Evolutionary conservation across 2,329 filamentous ascomycete species (phyloP), one percentile per base, ranked within the genome.

Genomic region (Colletotrichum noveboracense): DNA sequence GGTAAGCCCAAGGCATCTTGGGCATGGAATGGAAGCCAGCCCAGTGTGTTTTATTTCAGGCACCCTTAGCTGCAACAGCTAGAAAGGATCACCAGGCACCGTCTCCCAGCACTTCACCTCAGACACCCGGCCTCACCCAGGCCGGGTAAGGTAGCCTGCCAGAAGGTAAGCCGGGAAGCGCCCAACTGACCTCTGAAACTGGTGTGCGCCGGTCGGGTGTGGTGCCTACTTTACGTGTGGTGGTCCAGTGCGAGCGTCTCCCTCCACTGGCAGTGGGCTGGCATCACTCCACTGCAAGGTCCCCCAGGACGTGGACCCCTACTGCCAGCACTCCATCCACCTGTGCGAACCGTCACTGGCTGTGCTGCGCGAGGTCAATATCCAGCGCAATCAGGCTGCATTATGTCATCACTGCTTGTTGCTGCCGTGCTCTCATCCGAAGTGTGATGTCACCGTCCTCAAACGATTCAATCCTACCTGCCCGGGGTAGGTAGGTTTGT

Each of bases 221-320:
- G 30, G 60, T 43, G 43, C 16, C 43, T 52, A 52, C 43, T 52
- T 21, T 52, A 43, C 18, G 16, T 43, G 5, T 6, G 4, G 43
- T 52, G 43, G n/a, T 24, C 43, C 43, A 52, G 43, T 52, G 43
- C 12, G 43, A 52, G 43, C n/a, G 43, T 13, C 43, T 21, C n/a
- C 43, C 43, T 48, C 38, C 38, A 48, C 43, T 52, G 43, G n/a
- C 43, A 24, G 43, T 52, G 43, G 34, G 32, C 66, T 48, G 58
- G 43, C 30, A 58, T 74, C 71, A 65, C 43, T 52, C 43, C 43
- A 36, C 32, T 64, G 43, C 71, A 71, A 70, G 71, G 58, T 24
- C 71, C 66, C 58, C 58, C 58, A 70, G 61, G 43, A 52, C 58
- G 58, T 70, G 66, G 66, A 70, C 66, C 71, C 71, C 43, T 70